Evolutionary conservation across 2,329 filamentous ascomycete genomes (phyloP), one percentile per base, ranked within the genome.

Genomic region (Epichloe bromicola): DNA sequence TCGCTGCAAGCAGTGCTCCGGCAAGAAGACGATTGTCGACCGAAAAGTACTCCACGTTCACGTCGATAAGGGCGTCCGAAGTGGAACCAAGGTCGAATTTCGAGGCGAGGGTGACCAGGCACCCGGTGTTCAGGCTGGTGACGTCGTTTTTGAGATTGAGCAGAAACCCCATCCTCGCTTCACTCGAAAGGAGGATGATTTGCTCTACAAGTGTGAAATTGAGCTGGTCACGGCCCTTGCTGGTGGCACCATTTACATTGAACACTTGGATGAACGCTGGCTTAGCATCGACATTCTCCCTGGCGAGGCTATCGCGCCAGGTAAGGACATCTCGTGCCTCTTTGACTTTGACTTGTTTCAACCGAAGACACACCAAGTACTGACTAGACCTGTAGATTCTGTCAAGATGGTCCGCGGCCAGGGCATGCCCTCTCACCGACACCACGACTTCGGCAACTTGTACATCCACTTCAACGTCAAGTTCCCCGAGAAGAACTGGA

Each of bases 401-500:
- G 80, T 97, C 67, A 97, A 96, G 75, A 86, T 95, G 70, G 84
- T 98, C 63, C 87, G 88, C 58, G 90, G 89, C 57, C 93, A 98
- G 72, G 93, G 93, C 67, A 98, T 98, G 93, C 93, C 93, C 41
- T 94, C 93, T 4, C 86, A 82, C 70, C 83, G 93, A 61, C 93
- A 97, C 70, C 93, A 98, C 75, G 87, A 97, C 70, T 83, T 80
- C 65, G 93, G 93, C 63, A 96, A 98, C 73, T 76, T 98, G 61
- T 98, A 93, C 75, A 89, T 98, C 64, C 88, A 95, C 66, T 98
- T 98, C 74, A 84, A 87, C 63, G 89, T 98, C 71, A 95, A 95
- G 73, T 97, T 98, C 79, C 93, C 93, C 46, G 84, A 87, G 63
- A 85, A 83, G 73, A 75, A 80, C 64, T 85, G 80, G 78, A 79